Base-by-base conservation (phyloP, 495 filamentous ascomycete genomes). In the Trichoderma asperelloides region DNA sequence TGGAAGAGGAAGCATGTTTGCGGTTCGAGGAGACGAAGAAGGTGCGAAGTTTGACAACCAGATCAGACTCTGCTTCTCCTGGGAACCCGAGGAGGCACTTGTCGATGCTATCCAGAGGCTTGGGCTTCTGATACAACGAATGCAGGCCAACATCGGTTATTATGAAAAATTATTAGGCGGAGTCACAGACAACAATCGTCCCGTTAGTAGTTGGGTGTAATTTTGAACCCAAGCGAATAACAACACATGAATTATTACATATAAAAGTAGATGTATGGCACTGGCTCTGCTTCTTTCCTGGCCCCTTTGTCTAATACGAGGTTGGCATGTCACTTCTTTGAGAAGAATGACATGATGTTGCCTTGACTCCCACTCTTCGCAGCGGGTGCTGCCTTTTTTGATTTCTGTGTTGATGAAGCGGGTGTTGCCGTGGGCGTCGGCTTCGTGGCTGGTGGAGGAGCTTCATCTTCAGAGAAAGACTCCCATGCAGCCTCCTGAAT, bases 341-440 rank as follows among this genome's bases (percentile, higher is more conserved):
- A 83, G 78, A 98, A 97, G 78, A 96, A 98, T 2, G 88, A 90
- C 91, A 91, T 96, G 73, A 97, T 96, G 76, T 85, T 96, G 12
- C 94, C 92, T 72, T 96, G 91, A 30, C 86, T 45, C 41, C 62
- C 87, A 11, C 83, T 74, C 70, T 89, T 91, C 16, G 74, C 78
- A 6, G 79, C 82, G 33, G 33, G 33, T 3, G 74, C 74, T 77
- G 74, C 74, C 77, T 91, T 91, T 77, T 87, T 91, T 63, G 67
- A 70, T 72, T 84, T 85, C 21, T 75, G 63, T 15, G 68, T 68
- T 43, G 70, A 71, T 0, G 76, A 62, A 55, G 72, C 70, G 27
- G 69, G 25, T 60, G 73, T 74, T 33, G 66, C 49, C 30, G 69
- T 71, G 60, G 66, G 73, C 62, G 75, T 75, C 62, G 69, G 65